A percentile compares a stretch with the other conserved stretches of the same genome.
These are phyloP conservation scores for Aciculosporium take DNA, from an alignment of 2,329 filamentous ascomycete genomes.

Conservation along the genomic window DNA sequence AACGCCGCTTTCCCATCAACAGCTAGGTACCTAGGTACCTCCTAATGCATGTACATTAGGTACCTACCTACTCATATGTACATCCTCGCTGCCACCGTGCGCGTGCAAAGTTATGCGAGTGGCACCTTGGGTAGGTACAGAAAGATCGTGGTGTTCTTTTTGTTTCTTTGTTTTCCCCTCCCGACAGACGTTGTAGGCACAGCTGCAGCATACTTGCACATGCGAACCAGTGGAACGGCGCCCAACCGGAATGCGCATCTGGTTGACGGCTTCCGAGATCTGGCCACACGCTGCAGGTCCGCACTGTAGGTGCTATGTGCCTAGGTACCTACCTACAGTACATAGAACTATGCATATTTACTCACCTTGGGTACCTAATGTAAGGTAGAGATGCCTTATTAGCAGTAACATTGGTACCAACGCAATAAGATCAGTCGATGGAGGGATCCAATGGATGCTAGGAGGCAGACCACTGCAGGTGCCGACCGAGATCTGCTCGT, in stretches of 20 bases:
- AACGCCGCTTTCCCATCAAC: slow-evolving; percentile 4
- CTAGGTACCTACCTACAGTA: slow-evolving; percentile 1
- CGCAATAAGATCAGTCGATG: slow-evolving; percentile 7
- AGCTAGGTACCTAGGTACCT: background rate
- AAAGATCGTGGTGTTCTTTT: too few species aligned
- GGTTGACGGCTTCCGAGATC: slow-evolving; percentile 5
- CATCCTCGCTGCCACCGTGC: too few species aligned
- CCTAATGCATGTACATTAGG: too few species aligned
- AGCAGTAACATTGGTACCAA: too few species aligned
- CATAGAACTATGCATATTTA: too few species aligned
- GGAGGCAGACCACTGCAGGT: background rate
- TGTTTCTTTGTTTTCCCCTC: background rate
- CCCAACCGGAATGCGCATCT: slow-evolving; percentile 5
- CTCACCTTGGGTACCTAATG: background rate
- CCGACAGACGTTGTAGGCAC: background rate
- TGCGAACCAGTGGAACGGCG: slow-evolving; percentile 6
- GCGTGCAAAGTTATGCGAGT: too few species aligned
- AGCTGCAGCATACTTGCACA: slow-evolving; percentile 1
- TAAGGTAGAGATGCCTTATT: too few species aligned
- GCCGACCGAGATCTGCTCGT: slow-evolving; percentile 8
- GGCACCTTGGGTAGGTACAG: too few species aligned
- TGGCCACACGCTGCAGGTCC: slow-evolving; percentile 7
- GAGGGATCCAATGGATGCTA: slow-evolving; percentile 2
- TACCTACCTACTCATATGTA: too few species aligned
- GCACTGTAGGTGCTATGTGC: too few species aligned